Evolutionary conservation across 2,329 filamentous ascomycete genomes (phyloP).

Genomic region (Cucurbitaria berberidis): DNA sequence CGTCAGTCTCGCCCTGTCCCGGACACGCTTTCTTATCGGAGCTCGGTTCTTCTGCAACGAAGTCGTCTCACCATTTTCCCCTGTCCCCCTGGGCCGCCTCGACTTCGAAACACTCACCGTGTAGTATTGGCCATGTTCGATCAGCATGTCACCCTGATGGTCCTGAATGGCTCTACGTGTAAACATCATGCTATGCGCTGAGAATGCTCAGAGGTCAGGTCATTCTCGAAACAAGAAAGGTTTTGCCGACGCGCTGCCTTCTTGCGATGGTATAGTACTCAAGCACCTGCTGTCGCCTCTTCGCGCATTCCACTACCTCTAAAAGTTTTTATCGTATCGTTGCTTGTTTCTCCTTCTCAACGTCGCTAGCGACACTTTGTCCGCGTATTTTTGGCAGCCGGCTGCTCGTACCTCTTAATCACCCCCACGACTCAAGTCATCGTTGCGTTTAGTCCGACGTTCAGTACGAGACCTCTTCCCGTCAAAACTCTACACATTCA

Average conservation of each 20-base stretch:
- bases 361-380: slow-evolving; percentile 16
- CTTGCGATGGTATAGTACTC: slow-evolving; percentile 16
- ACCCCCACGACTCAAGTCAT: background rate
- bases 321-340: slow-evolving; percentile 11
- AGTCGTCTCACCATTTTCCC: slow-evolving; percentile 31
- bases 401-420: slow-evolving; percentile 20
- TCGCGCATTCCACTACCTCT: slow-evolving; percentile 15
- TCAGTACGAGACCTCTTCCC: background rate
- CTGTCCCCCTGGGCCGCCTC: slow-evolving; percentile 32
- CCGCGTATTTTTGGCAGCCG: slow-evolving; percentile 24
- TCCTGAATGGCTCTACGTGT: slow-evolving; percentile 23
- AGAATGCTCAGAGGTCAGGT: slow-evolving; percentile 19
- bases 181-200: slow-evolving; percentile 25
- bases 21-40: background rate
- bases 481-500: background rate
- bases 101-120: slow-evolving; percentile 28
- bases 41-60: slow-evolving; percentile 16
- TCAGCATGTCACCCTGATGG: slow-evolving; percentile 15
- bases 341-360: slow-evolving; percentile 10
- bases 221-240: slow-evolving; percentile 30
- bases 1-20: background rate
- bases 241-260: slow-evolving; percentile 32
- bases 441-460: background rate
- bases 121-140: slow-evolving; percentile 18
- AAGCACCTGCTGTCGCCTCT: slow-evolving; percentile 19